Percentiles rank a stretch among this genome's conserved stretches.
phyloP scores from a whole-genome alignment of 139 green algal species.

The Tetraselmis chui region DNA sequence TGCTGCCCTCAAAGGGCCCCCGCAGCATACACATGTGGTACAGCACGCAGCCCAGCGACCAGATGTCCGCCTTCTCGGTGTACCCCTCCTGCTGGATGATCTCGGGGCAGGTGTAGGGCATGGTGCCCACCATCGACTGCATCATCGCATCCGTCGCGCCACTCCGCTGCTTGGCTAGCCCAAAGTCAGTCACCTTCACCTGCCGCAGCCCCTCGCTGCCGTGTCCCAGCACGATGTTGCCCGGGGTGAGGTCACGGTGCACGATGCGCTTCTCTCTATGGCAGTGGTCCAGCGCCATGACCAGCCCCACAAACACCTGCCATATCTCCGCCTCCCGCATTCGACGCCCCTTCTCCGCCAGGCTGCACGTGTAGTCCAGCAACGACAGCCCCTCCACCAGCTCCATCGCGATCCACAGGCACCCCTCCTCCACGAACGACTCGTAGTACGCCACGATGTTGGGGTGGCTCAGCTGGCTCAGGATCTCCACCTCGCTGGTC shows the following conservation, averaged over 20 bases:
- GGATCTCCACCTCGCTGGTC: conserved; percentile 46
- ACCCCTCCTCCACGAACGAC: conserved; percentile 25
- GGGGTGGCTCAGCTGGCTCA: conserved; percentile 33
- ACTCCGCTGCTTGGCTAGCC: conserved; percentile 32
- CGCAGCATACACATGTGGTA: conserved; percentile 43
- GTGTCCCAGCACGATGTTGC: conserved; percentile 46
- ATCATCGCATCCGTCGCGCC: conserved; percentile 17
- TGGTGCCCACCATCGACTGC: conserved; percentile 44
- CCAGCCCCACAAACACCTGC: conserved; percentile 41
- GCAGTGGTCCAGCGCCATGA: conserved; percentile 43
- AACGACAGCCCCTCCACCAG: conserved; percentile 37
- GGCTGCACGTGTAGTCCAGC: conserved; percentile 31
- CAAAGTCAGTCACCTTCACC: conserved; percentile 43
- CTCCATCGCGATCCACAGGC: conserved; percentile 51
- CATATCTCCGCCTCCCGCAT: conserved; percentile 41
- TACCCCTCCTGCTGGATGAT: conserved; percentile 42
- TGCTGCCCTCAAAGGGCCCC: conserved; percentile 40
- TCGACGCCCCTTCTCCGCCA: conserved; percentile 29
- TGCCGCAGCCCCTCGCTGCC: conserved; percentile 17
- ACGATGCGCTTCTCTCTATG: conserved; percentile 37
- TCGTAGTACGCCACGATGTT: conserved; percentile 52
- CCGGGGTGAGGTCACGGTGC: conserved; percentile 44
- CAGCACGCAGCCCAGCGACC: conserved; percentile 26
- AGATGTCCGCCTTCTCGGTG: conserved; percentile 14
- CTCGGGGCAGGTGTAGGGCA: conserved; percentile 49